Percentiles rank a stretch among this genome's conserved stretches.
Evolutionary conservation across 2,329 filamentous ascomycete genomes (phyloP).

Genomic region (Colletotrichum incanum): DNA sequence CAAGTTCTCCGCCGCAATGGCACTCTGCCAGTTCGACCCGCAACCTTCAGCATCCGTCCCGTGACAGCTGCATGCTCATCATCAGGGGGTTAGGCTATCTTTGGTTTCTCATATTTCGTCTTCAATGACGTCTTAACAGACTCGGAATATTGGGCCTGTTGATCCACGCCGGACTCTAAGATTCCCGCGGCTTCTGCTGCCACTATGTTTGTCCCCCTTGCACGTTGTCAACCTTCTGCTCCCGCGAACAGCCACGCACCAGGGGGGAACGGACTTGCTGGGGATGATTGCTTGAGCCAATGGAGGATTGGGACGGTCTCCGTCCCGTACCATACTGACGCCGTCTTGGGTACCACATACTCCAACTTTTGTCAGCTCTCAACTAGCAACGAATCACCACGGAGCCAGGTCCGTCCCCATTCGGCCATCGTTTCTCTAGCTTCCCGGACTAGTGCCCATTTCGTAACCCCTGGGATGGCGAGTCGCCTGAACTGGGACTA

Average conservation of each 20-base stretch:
- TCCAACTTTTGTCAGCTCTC: conserved; percentile 32
- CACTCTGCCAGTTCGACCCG: not conserved
- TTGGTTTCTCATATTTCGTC: not conserved
- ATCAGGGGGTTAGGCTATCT: not conserved
- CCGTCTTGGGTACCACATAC: conserved; percentile 14
- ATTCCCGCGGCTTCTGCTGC: conserved; percentile 17
- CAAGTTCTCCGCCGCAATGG: not conserved
- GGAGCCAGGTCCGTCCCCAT: conserved; percentile 41
- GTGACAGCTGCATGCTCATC: not conserved
- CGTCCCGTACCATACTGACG: not conserved
- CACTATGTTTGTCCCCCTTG: conserved; percentile 1
- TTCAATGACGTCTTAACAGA: conserved; percentile 15
- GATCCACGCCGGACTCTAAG: conserved; percentile 25
- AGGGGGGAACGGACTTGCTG: not conserved
- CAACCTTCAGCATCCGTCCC: not conserved
- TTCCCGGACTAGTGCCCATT: conserved; percentile 28
- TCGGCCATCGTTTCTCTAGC: conserved; percentile 33
- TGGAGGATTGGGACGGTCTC: not conserved
- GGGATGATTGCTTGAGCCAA: conserved; percentile 1
- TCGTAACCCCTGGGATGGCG: conserved; percentile 36
- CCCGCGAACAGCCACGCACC: conserved; percentile 2
- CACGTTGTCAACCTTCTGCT: conserved; percentile 8
- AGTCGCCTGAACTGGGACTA: conserved; percentile 34
- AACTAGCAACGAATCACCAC: conserved; percentile 17
- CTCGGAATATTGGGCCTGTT: conserved; percentile 27